Evolutionary conservation across 345 rosid genomes (phyloP), one percentile per base, ranked within the genome.

Genomic region (Eucalyptus virginea): DNA sequence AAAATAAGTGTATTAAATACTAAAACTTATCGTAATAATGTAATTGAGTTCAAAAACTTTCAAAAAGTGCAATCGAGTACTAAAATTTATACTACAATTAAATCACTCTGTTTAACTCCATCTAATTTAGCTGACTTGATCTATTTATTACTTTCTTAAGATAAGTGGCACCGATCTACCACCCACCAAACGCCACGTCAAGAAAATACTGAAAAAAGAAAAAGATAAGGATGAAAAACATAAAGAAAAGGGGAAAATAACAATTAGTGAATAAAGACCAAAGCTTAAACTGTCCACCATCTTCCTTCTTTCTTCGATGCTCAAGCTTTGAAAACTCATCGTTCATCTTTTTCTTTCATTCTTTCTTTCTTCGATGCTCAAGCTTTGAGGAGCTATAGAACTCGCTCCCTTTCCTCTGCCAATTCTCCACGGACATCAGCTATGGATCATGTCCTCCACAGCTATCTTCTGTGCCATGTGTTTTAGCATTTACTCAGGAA

Each of bases 21-120:
- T 56, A 56, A 56, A 24, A 56, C 30, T 56, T 24, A 56, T 56
- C 30, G 0, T 56, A 56, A 56, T 4, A 24, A 26, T 9, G 30
- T 24, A 56, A 56, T 0, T 56, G 30, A 56, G 30, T 56, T 56
- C 0, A 56, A 56, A 24, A 10, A 0, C 0, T 24, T 56, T 56
- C 3, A 56, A 56, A 56, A 56, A 0, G 3, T 56, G 0, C 13
- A 56, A 24, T 56, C 6, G 0, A 56, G 0, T 10, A 24, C 3
- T 56, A 56, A 56, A 24, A 10, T 26, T 56, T 56, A 56, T 56
- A 56, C 0, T 56, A 6, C 30, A 56, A 56, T 24, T 56, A 24
- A 56, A 10, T 56, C 13, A 4, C 62, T 0, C 0, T 5, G 3
- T 56, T 56, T 0, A 56, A 56, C 13, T 56, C 30, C 13, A 26